A percentile compares a stretch with the other conserved stretches of the same genome.
Conservation (phyloP, 495 filamentous ascomycete genomes). For the Oidiodendron maius region DNA sequence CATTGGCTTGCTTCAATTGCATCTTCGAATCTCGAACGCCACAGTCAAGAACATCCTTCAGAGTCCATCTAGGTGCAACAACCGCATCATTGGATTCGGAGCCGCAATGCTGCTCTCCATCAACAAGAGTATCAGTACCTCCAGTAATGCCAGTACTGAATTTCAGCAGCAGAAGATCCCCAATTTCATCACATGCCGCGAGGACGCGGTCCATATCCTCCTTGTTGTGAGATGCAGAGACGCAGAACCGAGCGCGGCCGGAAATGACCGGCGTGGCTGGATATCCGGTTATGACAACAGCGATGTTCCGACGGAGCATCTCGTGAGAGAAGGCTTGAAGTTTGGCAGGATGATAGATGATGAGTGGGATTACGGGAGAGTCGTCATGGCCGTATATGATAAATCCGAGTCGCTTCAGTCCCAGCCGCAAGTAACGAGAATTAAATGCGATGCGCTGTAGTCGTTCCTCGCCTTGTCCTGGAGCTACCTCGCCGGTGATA, state of each 20-base stretch:
- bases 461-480: constrained; percentile 66
- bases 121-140: constrained; percentile 64
- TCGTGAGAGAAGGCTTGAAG: constrained; percentile 96
- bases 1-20: constrained; percentile 49
- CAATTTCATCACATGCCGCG: constrained; percentile 82
- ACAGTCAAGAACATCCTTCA: constrained; percentile 68
- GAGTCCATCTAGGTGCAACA: constrained; percentile 67
- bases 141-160: constrained; percentile 93
- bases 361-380: constrained; percentile 86
- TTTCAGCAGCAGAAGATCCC: constrained; percentile 84
- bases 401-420: constrained; percentile 90
- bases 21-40: constrained; percentile 73
- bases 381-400: constrained; percentile 96
- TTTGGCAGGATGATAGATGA: constrained; percentile 92
- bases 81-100: constrained; percentile 46
- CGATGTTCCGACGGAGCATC: constrained; percentile 93
- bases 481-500: constrained; percentile 73
- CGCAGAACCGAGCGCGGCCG: constrained; percentile 87
- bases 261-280: constrained; percentile 93
- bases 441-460: constrained; percentile 95
- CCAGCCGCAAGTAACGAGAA: constrained; percentile 90
- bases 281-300: constrained; percentile 94
- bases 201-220: constrained; percentile 90
- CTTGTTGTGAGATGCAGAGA: constrained; percentile 92
- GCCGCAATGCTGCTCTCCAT: constrained; percentile 34